Conservation (phyloP, 2,329 filamentous ascomycete genomes). For the Phoma sp. region DNA sequence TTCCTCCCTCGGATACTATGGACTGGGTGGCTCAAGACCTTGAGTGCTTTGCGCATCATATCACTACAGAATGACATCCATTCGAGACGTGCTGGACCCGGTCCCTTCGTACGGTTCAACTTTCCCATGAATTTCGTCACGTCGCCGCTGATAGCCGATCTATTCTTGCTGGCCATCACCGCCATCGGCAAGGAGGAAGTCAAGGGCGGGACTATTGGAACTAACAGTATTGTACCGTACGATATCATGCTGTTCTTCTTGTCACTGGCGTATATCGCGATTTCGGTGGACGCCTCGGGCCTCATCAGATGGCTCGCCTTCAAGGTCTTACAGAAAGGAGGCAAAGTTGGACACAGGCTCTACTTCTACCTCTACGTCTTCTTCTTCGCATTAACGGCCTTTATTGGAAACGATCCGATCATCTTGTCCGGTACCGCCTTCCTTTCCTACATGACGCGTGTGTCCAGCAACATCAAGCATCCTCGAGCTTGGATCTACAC, state of each 20-base stretch:
- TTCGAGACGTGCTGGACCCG: slow-evolving; percentile 36
- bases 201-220: slow-evolving; percentile 71
- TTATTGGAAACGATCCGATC: slow-evolving; percentile 78
- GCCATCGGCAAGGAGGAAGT: slow-evolving; percentile 74
- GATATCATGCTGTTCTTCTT: slow-evolving; percentile 81
- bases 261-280: slow-evolving; percentile 76
- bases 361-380: slow-evolving; percentile 78
- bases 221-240: slow-evolving; percentile 70
- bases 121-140: slow-evolving; percentile 77
- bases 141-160: slow-evolving; percentile 72
- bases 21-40: slow-evolving; percentile 53
- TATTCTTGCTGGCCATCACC: slow-evolving; percentile 73
- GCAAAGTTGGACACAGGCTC: slow-evolving; percentile 70
- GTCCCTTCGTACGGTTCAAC: slow-evolving; percentile 58
- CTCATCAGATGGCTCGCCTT: slow-evolving; percentile 75
- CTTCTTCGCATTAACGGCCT: slow-evolving; percentile 72
- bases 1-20: slow-evolving; percentile 63
- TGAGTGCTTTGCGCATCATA: slow-evolving; percentile 63
- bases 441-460: slow-evolving; percentile 77
- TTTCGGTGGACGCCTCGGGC: slow-evolving; percentile 78
- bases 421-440: slow-evolving; percentile 78
- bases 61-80: slow-evolving; percentile 42
- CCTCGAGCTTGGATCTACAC: slow-evolving; percentile 76
- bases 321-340: slow-evolving; percentile 72
- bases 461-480: slow-evolving; percentile 74